These are phyloP conservation scores for Prunella vulgaris DNA, from an alignment of 257 asterid species.

Conservation along the genomic window DNA sequence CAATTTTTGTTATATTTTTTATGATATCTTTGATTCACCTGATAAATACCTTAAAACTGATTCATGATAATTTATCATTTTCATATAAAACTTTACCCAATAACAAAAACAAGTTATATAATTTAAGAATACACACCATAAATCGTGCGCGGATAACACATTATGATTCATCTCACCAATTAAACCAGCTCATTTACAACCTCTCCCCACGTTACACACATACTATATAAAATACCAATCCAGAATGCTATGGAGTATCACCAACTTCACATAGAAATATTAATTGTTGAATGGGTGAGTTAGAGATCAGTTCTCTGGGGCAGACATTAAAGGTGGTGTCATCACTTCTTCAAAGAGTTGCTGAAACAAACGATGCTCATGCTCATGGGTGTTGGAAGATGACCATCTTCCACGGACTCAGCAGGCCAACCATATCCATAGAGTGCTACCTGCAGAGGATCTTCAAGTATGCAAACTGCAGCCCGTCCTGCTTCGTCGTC, in stretches of 20 bases:
- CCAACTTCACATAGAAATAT: too few relatives aligned
- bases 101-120: too few relatives aligned
- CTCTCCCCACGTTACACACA: conserved; percentile 28
- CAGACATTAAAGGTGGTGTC: conserved; percentile 41
- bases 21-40: too few relatives aligned
- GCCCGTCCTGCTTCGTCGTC: conserved; percentile 55
- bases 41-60: too few relatives aligned
- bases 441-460: conserved; percentile 57
- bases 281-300: too few relatives aligned
- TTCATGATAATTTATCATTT: too few relatives aligned
- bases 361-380: conserved; percentile 44
- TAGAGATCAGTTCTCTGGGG: too few relatives aligned
- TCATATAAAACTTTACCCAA: too few relatives aligned
- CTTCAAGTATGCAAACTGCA: conserved; percentile 69
- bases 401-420: conserved; percentile 53
- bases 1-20: too few relatives aligned
- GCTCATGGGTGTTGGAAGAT: not conserved
- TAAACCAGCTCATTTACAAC: conserved; percentile 31
- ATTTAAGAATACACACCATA: too few relatives aligned
- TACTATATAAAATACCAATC: not conserved
- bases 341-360: conserved; percentile 36
- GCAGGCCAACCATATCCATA: conserved; percentile 49
- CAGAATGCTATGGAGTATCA: too few relatives aligned
- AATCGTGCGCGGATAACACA: too few relatives aligned
- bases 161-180: not conserved